Evolutionary conservation across 495 filamentous ascomycete genomes (phyloP).

Genomic region (Aspergillus ellipticus): DNA sequence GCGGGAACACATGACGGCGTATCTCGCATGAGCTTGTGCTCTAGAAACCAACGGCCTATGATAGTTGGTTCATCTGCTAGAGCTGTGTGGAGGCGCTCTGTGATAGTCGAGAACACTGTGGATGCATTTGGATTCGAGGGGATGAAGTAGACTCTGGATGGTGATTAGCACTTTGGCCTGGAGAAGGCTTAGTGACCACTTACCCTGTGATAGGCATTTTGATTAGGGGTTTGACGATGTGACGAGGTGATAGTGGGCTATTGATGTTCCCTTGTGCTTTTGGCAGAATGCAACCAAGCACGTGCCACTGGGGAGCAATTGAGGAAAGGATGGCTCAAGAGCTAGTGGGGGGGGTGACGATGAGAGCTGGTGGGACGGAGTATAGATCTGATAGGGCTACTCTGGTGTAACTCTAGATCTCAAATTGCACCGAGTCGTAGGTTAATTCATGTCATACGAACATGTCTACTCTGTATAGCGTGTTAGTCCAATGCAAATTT

Average conservation of each 20-base stretch:
- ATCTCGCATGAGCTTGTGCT: conserved; percentile 46
- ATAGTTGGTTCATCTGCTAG: conserved; percentile 36
- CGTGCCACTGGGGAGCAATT: not conserved
- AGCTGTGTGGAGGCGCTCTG: conserved; percentile 39
- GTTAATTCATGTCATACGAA: too few species aligned
- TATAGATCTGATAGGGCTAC: too few species aligned
- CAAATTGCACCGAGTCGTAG: too few species aligned
- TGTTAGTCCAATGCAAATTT: too few species aligned
- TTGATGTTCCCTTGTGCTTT: not conserved
- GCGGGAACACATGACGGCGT: conserved; percentile 41
- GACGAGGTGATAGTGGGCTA: not conserved
- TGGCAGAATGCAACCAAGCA: not conserved
- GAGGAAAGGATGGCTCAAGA: not conserved
- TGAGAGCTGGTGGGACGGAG: too few species aligned
- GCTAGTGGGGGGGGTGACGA: not conserved
- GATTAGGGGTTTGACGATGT: not conserved
- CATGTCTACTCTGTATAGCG: too few species aligned
- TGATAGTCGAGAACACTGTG: conserved; percentile 32
- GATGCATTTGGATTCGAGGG: conserved; percentile 41
- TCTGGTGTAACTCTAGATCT: too few species aligned
- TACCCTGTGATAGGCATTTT: conserved; percentile 37
- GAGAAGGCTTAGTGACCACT: not conserved
- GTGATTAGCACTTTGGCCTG: not conserved
- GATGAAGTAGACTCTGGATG: conserved; percentile 43
- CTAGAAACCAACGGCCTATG: conserved; percentile 39